Percentiles rank a stretch among this genome's conserved stretches.
Conservation (phyloP, 805 yeast genomes). For the Phaffomyces opuntiae region DNA sequence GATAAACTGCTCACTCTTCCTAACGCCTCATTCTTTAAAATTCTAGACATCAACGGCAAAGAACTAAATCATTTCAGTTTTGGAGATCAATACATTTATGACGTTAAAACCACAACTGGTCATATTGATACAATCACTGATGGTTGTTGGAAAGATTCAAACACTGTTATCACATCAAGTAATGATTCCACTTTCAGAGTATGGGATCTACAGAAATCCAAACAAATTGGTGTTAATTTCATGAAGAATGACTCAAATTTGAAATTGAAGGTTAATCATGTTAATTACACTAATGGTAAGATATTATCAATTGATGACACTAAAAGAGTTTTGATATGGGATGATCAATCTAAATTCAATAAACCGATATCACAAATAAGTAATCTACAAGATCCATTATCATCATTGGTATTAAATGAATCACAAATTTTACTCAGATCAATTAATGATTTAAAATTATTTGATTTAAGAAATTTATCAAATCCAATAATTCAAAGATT, state of each 20-base stretch:
- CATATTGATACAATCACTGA: constrained; percentile 20
- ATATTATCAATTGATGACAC: constrained; percentile 9
- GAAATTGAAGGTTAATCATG: constrained; percentile 10
- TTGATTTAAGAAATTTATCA: constrained; percentile 16
- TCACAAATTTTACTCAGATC: constrained; percentile 5
- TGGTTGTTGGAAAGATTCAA: constrained; percentile 13
- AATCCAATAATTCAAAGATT: constrained; percentile 14
- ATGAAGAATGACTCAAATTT: constrained; percentile 13
- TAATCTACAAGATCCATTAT: not conserved
- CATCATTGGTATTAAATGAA: not conserved
- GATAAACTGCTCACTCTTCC: constrained; percentile 7
- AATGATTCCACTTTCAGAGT: constrained; percentile 23
- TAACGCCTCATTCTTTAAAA: constrained; percentile 13
- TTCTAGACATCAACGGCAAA: constrained; percentile 10
- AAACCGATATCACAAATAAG: constrained; percentile 5
- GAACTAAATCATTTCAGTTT: constrained; percentile 9
- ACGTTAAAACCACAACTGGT: constrained; percentile 21
- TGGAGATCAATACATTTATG: constrained; percentile 23
- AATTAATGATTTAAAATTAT: constrained; percentile 11
- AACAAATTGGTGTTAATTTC: constrained; percentile 13
- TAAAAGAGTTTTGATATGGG: constrained; percentile 15
- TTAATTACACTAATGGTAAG: not conserved
- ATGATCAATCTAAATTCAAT: constrained; percentile 3
- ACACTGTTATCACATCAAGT: constrained; percentile 15
- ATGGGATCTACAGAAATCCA: constrained; percentile 17